Conservation (phyloP, 179 eudicot genomes). For the Sideroxylon spinosum region DNA sequence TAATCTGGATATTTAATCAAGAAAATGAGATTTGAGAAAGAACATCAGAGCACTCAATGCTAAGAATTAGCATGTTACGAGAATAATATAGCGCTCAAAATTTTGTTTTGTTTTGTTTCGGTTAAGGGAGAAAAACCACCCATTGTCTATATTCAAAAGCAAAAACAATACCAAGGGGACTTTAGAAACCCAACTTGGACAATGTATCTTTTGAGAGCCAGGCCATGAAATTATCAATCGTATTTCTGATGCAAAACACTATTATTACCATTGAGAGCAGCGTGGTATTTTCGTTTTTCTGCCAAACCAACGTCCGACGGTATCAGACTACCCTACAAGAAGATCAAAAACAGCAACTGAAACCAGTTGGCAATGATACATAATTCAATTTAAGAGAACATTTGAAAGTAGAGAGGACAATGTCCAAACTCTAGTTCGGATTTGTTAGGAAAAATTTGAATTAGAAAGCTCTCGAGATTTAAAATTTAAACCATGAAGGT, state of each 20-base stretch:
- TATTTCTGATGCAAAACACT: constrained; percentile 90
- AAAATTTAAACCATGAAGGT: too few species aligned
- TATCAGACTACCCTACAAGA: constrained; percentile 67
- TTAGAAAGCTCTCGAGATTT: too few species aligned
- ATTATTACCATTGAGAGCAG: constrained; percentile 89
- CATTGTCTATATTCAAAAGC: constrained; percentile 19
- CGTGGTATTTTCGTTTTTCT: constrained; percentile 88
- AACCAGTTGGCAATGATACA: neutral
- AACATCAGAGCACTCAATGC: constrained; percentile 5
- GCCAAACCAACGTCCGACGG: constrained; percentile 88
- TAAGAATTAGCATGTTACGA: constrained; percentile 12
- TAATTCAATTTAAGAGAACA: neutral
- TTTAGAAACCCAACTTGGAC: constrained; percentile 25
- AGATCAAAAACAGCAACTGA: constrained; percentile 12
- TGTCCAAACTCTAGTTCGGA: too few species aligned
- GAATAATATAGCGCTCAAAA: constrained; percentile 12
- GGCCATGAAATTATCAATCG: constrained; percentile 70
- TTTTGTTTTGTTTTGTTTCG: neutral
- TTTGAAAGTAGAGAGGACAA: neutral
- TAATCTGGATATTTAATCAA: neutral
- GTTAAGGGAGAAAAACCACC: constrained; percentile 19
- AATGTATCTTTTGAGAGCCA: constrained; percentile 42
- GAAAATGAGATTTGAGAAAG: constrained; percentile 9
- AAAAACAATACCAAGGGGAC: constrained; percentile 22
- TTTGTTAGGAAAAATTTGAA: too few species aligned